Percentiles rank a stretch among this genome's conserved stretches.
Evolutionary conservation across 805 yeast genomes (phyloP).

Genomic region (Saturnispora diversa): DNA sequence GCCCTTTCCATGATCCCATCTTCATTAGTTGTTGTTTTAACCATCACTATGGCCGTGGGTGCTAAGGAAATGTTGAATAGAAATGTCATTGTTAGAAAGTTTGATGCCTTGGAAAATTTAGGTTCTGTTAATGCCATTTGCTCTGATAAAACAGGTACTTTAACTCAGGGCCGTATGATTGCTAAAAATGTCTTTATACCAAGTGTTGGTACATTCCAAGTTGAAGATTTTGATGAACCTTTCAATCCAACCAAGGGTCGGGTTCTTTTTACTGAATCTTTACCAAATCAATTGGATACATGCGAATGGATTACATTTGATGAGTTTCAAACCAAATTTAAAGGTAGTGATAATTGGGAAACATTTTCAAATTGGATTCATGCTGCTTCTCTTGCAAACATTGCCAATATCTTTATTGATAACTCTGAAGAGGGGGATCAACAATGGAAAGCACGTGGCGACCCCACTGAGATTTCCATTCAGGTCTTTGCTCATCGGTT

Average conservation of each 20-base stretch:
- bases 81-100: constrained; percentile 65
- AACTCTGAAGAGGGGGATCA: constrained; percentile 28
- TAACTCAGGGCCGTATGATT: constrained; percentile 75
- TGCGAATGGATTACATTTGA: constrained; percentile 32
- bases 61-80: constrained; percentile 64
- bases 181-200: constrained; percentile 67
- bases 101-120: constrained; percentile 70
- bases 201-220: constrained; percentile 46
- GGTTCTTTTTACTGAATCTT: constrained; percentile 28
- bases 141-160: constrained; percentile 77
- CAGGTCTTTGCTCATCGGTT: constrained; percentile 66
- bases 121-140: constrained; percentile 77
- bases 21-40: constrained; percentile 67
- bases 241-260: constrained; percentile 56
- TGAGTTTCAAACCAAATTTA: constrained; percentile 15
- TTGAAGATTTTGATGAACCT: constrained; percentile 50
- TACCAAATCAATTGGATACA: constrained; percentile 33
- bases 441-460: constrained; percentile 76
- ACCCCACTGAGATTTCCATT: constrained; percentile 84
- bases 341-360: constrained; percentile 15
- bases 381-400: constrained; percentile 71
- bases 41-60: constrained; percentile 83
- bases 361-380: constrained; percentile 44
- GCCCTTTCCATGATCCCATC: constrained; percentile 79
- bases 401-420: constrained; percentile 54